Evolutionary conservation across 2,329 filamentous ascomycete species (phyloP).

Genomic region (Diaporthe capsici): DNA sequence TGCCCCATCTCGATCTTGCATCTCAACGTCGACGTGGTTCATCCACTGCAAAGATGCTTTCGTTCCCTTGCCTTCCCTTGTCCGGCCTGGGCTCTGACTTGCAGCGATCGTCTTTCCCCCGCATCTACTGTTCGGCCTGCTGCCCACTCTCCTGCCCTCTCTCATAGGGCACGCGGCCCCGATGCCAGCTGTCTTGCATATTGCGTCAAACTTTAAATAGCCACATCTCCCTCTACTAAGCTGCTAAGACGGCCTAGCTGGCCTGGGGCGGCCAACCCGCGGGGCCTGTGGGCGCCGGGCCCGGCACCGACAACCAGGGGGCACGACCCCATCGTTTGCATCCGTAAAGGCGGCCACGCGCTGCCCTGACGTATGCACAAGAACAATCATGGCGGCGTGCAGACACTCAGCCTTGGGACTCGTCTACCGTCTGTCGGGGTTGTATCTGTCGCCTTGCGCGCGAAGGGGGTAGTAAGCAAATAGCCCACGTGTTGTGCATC

Average conservation of each 20-base stretch:
- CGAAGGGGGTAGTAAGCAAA: too few species aligned
- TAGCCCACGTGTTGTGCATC: neutral
- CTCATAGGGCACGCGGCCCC: constrained; percentile 15
- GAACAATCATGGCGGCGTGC: neutral
- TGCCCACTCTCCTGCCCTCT: constrained; percentile 2
- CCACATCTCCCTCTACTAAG: neutral
- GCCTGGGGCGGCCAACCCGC: neutral
- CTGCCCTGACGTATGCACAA: neutral
- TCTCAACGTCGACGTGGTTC: constrained; percentile 16
- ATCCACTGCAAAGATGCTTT: neutral
- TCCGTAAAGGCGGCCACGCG: neutral
- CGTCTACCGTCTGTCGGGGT: too few species aligned
- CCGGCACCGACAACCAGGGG: constrained; percentile 14
- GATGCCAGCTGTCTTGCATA: constrained; percentile 42
- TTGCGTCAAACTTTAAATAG: constrained; percentile 35
- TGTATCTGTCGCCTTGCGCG: too few species aligned
- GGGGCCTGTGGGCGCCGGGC: neutral
- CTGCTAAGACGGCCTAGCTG: constrained; percentile 12
- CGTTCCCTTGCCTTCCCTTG: neutral
- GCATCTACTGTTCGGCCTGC: constrained; percentile 6
- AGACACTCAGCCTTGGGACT: neutral
- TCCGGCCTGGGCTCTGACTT: neutral
- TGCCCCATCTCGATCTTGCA: constrained; percentile 10
- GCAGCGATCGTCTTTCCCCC: constrained; percentile 6
- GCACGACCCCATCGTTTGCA: constrained; percentile 16